Evolutionary conservation across 2,329 filamentous ascomycete species (phyloP).

Genomic region (Thermochaetoides dissita): DNA sequence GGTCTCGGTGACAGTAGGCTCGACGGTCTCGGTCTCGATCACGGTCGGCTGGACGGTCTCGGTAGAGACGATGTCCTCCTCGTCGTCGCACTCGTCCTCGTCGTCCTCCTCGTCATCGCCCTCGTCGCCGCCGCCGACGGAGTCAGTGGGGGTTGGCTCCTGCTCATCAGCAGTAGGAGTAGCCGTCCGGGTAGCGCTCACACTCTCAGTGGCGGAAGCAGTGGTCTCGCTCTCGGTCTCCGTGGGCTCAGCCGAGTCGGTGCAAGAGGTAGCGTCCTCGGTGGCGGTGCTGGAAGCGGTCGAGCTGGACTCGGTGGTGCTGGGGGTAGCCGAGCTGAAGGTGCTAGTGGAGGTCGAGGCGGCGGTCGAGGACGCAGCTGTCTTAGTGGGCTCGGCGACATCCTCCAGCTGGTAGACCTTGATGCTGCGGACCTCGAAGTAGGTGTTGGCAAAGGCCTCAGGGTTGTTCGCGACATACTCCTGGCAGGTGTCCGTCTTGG

Average conservation of each 20-base stretch:
- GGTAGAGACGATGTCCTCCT: not conserved
- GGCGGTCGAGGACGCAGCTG: not conserved
- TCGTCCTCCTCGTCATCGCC: not conserved
- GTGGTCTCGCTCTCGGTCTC: not conserved
- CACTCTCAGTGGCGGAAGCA: not conserved
- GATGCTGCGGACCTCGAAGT: conserved; percentile 31
- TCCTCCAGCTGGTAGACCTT: conserved; percentile 19
- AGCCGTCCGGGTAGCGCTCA: not conserved
- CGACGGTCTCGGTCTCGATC: not conserved
- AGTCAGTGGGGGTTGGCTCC: not conserved
- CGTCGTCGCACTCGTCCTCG: not conserved
- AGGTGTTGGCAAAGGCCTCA: conserved; percentile 22
- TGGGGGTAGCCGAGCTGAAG: not conserved
- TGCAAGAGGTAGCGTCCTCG: not conserved
- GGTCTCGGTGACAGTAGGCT: not conserved
- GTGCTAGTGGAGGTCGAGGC: conserved; percentile 2
- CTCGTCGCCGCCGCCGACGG: not conserved
- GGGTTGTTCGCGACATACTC: conserved; percentile 26
- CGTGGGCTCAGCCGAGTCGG: not conserved
- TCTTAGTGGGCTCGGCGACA: conserved; percentile 8
- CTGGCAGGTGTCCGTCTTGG: conserved; percentile 19
- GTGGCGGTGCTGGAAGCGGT: not conserved
- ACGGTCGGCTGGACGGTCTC: not conserved
- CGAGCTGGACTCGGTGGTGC: conserved; percentile 1
- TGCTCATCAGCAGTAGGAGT: not conserved